Percentiles rank a stretch among this genome's conserved stretches.
Evolutionary conservation across 2,329 filamentous ascomycete species (phyloP).

Genomic region (Cladophialophora carrionii): DNA sequence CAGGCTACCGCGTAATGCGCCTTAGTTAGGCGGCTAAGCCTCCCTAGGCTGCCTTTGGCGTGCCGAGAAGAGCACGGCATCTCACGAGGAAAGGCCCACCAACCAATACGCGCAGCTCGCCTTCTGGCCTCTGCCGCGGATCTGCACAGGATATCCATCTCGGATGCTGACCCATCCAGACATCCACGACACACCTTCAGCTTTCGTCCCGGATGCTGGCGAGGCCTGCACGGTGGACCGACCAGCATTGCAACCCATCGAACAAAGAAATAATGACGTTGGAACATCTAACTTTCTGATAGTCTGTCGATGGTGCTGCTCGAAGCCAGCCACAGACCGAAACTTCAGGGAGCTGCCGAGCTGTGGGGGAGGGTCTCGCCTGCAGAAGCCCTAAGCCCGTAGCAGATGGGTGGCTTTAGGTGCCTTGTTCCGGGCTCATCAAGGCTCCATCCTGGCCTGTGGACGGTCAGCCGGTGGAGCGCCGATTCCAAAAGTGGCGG

Average conservation of each 20-base stretch:
- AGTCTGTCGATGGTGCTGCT: neutral
- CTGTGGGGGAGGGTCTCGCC: slow-evolving; percentile 15
- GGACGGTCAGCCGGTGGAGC: neutral
- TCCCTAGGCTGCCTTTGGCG: slow-evolving; percentile 1
- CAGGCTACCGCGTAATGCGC: neutral
- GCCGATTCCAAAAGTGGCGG: slow-evolving; percentile 9
- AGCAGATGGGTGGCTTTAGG: neutral
- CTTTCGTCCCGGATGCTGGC: neutral
- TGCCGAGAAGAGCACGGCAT: neutral
- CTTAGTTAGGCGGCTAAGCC: neutral
- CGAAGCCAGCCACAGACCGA: neutral
- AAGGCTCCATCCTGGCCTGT: neutral
- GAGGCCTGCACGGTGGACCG: neutral
- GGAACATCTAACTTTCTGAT: slow-evolving; percentile 6
- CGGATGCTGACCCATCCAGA: neutral
- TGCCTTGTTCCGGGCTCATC: neutral
- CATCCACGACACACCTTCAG: neutral
- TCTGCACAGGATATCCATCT: neutral
- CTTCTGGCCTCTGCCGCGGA: neutral
- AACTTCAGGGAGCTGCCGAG: slow-evolving; percentile 16
- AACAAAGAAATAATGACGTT: slow-evolving; percentile 7
- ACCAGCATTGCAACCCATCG: neutral
- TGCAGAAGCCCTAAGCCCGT: neutral
- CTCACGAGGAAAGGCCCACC: neutral
- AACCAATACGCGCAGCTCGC: neutral